Base-by-base conservation (phyloP, 2,329 filamentous ascomycete species). In the Aureobasidium pullulans region DNA sequence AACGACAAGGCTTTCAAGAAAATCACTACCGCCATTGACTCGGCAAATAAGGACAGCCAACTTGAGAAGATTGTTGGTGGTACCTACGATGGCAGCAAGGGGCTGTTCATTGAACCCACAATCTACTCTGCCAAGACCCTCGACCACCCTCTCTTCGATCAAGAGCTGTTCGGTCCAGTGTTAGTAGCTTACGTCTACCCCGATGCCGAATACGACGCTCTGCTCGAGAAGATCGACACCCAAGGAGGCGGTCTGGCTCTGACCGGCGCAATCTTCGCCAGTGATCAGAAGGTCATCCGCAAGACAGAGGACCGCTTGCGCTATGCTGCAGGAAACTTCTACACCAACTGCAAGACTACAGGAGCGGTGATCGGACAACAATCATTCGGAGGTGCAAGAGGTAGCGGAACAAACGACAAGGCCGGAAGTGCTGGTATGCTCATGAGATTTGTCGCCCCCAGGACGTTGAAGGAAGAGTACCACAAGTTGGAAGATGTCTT, bases 321-420 rank as follows among this genome's bases (percentile, higher is more conserved):
- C 43, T 79, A 82, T 65, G 72, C 79, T 13, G 81, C 80, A 8
- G 81, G 81, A 48, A 84, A 82, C 72, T 79, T 84, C 53, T 83
- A 83, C 67, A 72, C 81, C 59, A 83, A 83, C 69, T 81, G 78
- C 70, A 83, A 83, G 72, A 81, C 77, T 57, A 84, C 81, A 0
- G 81, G 77, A 1, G 77, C 81, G 0, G 74, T 81, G 7, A 79
- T 83, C 37, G 80, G 78, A 9, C 81, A 83, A 72, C 81, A 83
- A 66, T 76, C 79, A 0, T 83, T 83, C 63, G 80, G 80, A 43
- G 80, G 81, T 39, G 73, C 75, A 56, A 72, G 81, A 56, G 74
- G 75, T 44, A 81, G 77, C 48, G 80, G 81, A 34, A 83, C 81
- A 13, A 81, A 81, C 63, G 80, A 83, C 67, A 82, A 83, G 72